phyloP scores from a whole-genome alignment of 1,139 yeast species.

The Hemisphaericaspora subhashii region DNA sequence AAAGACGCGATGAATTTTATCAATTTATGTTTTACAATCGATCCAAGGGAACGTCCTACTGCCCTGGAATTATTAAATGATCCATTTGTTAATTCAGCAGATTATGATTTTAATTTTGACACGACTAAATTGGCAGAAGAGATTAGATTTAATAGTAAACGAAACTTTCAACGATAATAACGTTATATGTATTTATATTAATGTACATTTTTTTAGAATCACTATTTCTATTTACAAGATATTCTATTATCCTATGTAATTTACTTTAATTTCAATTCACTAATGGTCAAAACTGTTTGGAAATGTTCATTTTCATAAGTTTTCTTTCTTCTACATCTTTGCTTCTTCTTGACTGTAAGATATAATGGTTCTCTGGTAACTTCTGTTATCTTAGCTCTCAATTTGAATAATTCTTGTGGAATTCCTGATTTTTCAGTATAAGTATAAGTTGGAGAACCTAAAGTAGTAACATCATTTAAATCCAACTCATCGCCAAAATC shows the following conservation, averaged over 20 bases:
- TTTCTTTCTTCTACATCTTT: conserved; percentile 81
- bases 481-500: conserved; percentile 77
- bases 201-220: neutral
- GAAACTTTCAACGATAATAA: conserved; percentile 2
- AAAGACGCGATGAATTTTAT: conserved; percentile 68
- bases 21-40: conserved; percentile 73
- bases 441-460: conserved; percentile 87
- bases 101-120: conserved; percentile 51
- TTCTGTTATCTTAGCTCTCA: conserved; percentile 80
- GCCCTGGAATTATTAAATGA: conserved; percentile 68
- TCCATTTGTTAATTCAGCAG: conserved; percentile 48
- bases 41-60: conserved; percentile 86
- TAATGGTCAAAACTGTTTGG: conserved; percentile 77
- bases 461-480: conserved; percentile 71
- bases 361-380: conserved; percentile 82
- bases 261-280: conserved; percentile 58
- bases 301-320: conserved; percentile 77
- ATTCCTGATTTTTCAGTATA: conserved; percentile 40
- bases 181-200: conserved; percentile 1
- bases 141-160: conserved; percentile 26
- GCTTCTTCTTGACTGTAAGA: conserved; percentile 58
- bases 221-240: neutral
- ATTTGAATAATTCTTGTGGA: conserved; percentile 44
- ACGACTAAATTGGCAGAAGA: conserved; percentile 61
- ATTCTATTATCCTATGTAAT: neutral